These are phyloP conservation scores for Pythium sukuiense DNA, from an alignment of 352 stramenopile genomes.

Conservation along the genomic window DNA sequence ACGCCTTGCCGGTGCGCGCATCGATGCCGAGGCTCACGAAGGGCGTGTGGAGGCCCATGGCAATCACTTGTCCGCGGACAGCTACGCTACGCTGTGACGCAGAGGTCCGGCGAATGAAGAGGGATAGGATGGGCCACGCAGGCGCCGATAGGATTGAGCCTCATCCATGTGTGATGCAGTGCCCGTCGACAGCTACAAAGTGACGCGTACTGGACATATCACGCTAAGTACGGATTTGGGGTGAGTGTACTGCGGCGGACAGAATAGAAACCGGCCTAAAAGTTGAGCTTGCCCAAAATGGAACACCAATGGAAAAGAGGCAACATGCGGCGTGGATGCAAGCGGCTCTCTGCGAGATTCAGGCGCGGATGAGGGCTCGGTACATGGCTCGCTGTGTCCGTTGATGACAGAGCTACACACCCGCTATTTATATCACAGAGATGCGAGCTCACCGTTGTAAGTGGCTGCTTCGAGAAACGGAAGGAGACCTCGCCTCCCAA, in stretches of 20 bases:
- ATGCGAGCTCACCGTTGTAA: not conserved
- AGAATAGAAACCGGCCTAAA: constrained; percentile 6
- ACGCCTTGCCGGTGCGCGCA: constrained; percentile 80
- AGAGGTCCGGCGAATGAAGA: constrained; percentile 3
- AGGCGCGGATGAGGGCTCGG: not conserved
- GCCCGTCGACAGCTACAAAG: constrained; percentile 9
- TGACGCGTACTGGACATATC: constrained; percentile 5
- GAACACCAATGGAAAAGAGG: constrained; percentile 7
- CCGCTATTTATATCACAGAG: not conserved
- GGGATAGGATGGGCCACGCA: constrained; percentile 11
- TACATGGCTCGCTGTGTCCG: not conserved
- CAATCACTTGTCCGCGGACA: constrained; percentile 1
- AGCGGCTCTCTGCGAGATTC: not conserved
- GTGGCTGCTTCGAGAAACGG: constrained; percentile 1
- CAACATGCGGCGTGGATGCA: not conserved
- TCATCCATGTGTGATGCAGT: constrained; percentile 22
- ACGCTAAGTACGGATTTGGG: constrained; percentile 13
- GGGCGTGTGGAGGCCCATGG: constrained; percentile 72
- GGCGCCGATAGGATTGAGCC: not conserved
- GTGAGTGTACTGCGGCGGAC: constrained; percentile 7
- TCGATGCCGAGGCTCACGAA: constrained; percentile 86
- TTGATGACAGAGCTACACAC: not conserved
- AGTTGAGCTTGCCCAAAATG: constrained; percentile 18
- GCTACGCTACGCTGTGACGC: not conserved
- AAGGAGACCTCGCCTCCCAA: not conserved